These are phyloP conservation scores for Termitomyces eurrhizus DNA, from an alignment of 768 basidiomycete species.

Conservation along the genomic window DNA sequence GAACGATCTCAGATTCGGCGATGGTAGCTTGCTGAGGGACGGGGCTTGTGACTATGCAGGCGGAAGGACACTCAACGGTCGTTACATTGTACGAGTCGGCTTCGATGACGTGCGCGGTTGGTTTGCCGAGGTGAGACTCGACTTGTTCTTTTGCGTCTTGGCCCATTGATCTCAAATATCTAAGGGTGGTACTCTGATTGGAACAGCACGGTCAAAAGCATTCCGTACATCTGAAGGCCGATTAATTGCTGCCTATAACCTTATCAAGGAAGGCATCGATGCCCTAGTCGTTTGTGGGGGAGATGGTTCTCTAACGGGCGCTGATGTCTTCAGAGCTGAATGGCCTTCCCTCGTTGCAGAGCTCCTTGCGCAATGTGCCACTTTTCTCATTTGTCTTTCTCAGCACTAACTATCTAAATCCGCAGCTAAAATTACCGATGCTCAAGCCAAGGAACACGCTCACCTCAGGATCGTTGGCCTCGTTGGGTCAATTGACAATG, in stretches of 20 bases:
- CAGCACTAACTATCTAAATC: not conserved
- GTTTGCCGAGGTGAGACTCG: constrained; percentile 71
- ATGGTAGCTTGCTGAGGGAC: constrained; percentile 71
- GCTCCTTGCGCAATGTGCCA: constrained; percentile 58
- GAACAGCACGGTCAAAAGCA: constrained; percentile 81
- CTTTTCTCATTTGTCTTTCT: not conserved
- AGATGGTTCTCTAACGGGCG: constrained; percentile 95
- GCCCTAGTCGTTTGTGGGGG: constrained; percentile 97
- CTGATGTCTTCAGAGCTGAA: constrained; percentile 89
- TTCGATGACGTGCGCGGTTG: constrained; percentile 98
- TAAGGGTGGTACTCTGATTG: constrained; percentile 92
- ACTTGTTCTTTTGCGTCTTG: not conserved
- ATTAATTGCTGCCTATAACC: constrained; percentile 81
- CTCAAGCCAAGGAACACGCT: constrained; percentile 64
- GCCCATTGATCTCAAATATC: not conserved
- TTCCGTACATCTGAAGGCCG: constrained; percentile 91
- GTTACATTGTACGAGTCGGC: constrained; percentile 92
- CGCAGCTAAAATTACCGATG: constrained; percentile 68
- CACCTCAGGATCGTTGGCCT: constrained; percentile 97
- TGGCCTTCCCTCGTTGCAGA: constrained; percentile 84
- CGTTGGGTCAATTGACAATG: constrained; percentile 98
- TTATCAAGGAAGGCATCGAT: constrained; percentile 96
- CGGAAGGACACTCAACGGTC: constrained; percentile 77
- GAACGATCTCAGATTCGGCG: constrained; percentile 80
- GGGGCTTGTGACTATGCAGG: constrained; percentile 73